These are phyloP conservation scores for Fomitopsis schrenkii DNA, from an alignment of 1,284 basidiomycete genomes.

Conservation along the genomic window DNA sequence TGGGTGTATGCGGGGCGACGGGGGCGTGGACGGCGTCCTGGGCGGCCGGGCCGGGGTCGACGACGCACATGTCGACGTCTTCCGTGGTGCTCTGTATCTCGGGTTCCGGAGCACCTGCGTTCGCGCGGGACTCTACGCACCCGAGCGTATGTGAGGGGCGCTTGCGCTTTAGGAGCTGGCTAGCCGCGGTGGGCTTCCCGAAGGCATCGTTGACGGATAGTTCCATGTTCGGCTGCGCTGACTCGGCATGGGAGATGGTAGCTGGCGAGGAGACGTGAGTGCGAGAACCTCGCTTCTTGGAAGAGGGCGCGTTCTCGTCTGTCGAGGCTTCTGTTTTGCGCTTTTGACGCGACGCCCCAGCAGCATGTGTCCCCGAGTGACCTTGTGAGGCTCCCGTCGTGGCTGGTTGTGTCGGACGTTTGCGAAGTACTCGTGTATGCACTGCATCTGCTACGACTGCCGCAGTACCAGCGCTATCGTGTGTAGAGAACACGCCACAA, in stretches of 20 bases:
- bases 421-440: background rate
- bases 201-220: background rate
- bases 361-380: background rate
- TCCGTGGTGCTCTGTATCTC: background rate
- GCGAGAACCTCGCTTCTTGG: background rate
- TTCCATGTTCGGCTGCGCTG: background rate
- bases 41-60: background rate
- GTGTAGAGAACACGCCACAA: background rate
- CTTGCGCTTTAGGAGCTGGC: background rate
- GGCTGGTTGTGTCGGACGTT: background rate
- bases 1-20: background rate
- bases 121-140: background rate
- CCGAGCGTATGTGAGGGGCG: background rate
- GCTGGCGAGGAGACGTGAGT: background rate
- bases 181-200: background rate
- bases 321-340: background rate
- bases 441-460: no score
- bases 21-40: background rate
- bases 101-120: background rate
- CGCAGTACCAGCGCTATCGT: background rate
- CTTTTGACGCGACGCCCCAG: background rate
- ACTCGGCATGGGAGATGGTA: background rate
- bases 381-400: background rate
- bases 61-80: background rate
- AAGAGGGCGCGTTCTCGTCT: background rate